Evolutionary conservation across 495 filamentous ascomycete species (phyloP), one percentile per base, ranked within the genome.

Genomic region (Neurospora sp.): DNA sequence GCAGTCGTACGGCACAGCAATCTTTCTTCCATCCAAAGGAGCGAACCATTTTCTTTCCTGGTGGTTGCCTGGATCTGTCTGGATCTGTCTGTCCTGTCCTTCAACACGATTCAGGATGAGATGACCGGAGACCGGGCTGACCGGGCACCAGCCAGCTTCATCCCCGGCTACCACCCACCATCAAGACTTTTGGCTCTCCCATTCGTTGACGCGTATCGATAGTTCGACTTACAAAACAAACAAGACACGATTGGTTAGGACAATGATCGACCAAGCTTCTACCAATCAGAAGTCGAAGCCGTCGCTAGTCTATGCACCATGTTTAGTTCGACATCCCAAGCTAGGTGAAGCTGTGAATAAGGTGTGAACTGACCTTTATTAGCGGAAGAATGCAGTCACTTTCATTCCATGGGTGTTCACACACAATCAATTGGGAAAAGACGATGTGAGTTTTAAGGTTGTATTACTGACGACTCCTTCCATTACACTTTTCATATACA

Each of bases 401-500:
- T 34, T 34, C 28, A 34, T 8, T 66, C 54, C 34, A 34, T 66
- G 6, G 54, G 28, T 34, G 54, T 66, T 66, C 15, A 66, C 54
- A 66, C 7, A 31, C 7, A 19, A 36, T 34, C 54, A 66, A 66
- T 66, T 66, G 54, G 28, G 34, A 59, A 11, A 34, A 34, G 28
- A 19, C 6, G 28, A 7, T 4, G 54, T 9, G 28, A 17, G 54
- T 34, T 66, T 62, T 66, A 66, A 66, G 54, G 54, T 66, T 66
- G 54, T 66, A 66, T 66, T 66, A 66, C 54, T 66, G 54, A 62
- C 70, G 72, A 77, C 77, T 75, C 73, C 76, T 76, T 77, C 80
- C 77, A 81, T 81, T 81, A 81, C 80, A 81, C 72, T 78, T 66
- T 66, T 80, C 79, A 80, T 81, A 78, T 79, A 81, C 80, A 79